Conservation (phyloP, 2,329 filamentous ascomycete species). For the Trichothecium sympodiale region DNA sequence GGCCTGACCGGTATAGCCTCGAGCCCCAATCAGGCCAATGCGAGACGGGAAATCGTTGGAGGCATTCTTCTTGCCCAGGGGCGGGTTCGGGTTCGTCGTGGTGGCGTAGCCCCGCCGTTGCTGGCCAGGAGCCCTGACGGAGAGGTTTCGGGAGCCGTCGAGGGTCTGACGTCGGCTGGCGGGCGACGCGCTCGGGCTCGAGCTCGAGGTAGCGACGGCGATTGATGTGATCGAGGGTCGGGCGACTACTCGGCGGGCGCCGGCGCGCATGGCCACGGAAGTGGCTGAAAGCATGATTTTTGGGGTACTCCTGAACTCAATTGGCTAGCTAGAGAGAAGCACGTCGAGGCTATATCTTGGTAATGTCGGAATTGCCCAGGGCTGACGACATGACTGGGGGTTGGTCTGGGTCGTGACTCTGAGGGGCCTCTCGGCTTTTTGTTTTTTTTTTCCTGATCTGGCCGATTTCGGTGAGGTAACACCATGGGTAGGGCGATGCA, state of each 20-base stretch:
- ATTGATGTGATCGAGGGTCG: slow-evolving; percentile 10
- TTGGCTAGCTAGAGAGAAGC: slow-evolving; percentile 6
- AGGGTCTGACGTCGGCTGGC: no score
- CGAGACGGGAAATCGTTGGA: slow-evolving; percentile 70
- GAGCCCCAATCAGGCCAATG: slow-evolving; percentile 79
- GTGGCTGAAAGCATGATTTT: slow-evolving; percentile 30
- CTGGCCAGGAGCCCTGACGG: no score
- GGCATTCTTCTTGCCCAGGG: slow-evolving; percentile 77
- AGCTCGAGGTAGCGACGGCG: slow-evolving; percentile 12
- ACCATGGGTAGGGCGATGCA: no score
- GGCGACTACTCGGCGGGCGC: slow-evolving; percentile 28
- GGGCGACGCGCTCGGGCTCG: slow-evolving; percentile 6
- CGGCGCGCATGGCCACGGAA: slow-evolving; percentile 30
- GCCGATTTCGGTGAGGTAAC: no score
- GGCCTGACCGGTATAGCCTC: slow-evolving; percentile 89
- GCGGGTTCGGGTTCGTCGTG: slow-evolving; percentile 61
- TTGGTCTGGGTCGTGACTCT: no score
- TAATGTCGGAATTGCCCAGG: no score
- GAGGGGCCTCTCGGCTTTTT: no score
- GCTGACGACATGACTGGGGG: no score
- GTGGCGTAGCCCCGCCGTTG: slow-evolving; percentile 9
- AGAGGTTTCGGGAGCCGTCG: no score
- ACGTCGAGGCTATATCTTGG: no score
- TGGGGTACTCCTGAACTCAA: slow-evolving; percentile 9
- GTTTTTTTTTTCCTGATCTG: no score